Percentiles rank a stretch among this genome's conserved stretches.
phyloP scores from a whole-genome alignment of 2,329 filamentous ascomycete species.

The Fusarium buxicola region DNA sequence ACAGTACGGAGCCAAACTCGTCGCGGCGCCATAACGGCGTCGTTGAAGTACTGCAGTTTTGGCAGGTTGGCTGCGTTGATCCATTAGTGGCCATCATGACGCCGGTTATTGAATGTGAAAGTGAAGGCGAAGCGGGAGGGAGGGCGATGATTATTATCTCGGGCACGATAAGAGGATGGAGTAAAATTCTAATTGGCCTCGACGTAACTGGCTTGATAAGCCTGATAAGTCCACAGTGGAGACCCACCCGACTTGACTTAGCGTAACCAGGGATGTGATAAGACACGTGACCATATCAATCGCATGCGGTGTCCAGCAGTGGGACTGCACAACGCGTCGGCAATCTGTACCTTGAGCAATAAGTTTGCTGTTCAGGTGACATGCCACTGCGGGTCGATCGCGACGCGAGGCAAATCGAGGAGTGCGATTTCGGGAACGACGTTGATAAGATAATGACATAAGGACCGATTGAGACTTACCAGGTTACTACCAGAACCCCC shows the following conservation, averaged over 20 bases:
- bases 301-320: constrained; percentile 27
- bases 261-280: constrained; percentile 39
- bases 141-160: constrained; percentile 51
- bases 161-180: constrained; percentile 55
- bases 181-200: constrained; percentile 50
- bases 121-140: constrained; percentile 44
- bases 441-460: constrained; percentile 27
- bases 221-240: constrained; percentile 45
- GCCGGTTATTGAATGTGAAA: constrained; percentile 51
- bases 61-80: constrained; percentile 88
- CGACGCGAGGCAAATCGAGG: constrained; percentile 7
- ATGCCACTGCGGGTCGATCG: constrained; percentile 4
- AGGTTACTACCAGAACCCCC: constrained; percentile 54
- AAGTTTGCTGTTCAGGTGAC: constrained; percentile 4
- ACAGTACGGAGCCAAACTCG: constrained; percentile 93
- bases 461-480: constrained; percentile 49
- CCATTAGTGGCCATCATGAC: constrained; percentile 68
- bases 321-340: constrained; percentile 1
- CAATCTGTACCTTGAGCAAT: no score
- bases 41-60: constrained; percentile 95
- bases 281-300: constrained; percentile 48
- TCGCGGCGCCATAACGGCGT: constrained; percentile 98
- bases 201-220: constrained; percentile 53
- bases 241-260: constrained; percentile 40
- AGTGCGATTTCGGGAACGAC: constrained; percentile 8